Base-by-base conservation (phyloP, 176 grass and related monocot genomes). In the Carex scoparia region DNA sequence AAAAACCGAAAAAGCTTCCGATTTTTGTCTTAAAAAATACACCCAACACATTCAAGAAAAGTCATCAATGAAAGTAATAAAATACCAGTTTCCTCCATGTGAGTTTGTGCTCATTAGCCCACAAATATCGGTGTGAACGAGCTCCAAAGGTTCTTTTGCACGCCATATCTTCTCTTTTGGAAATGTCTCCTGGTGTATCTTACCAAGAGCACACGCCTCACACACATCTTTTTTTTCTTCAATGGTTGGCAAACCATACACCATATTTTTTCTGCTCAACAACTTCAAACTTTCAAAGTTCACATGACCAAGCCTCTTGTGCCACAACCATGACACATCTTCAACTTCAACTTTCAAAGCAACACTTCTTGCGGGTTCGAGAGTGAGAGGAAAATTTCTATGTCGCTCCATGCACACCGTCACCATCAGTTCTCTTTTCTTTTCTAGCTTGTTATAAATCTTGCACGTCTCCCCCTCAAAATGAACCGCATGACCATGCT, bases 231-330 rank as follows among this genome's bases (percentile, higher is more conserved):
- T 15, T 7, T 65, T 53, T 16, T n/a, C n/a, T 5, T 80, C 60
- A 38, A 81, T 86, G 11, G 23, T 10, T 37, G 28, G 23, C 0
- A 58, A 19, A 4, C 61, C 74, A 86, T 44, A 30, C 10, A 79
- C 12, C 56, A 67, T 79, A 65, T 79, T 30, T 2, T 76, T 62
- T 44, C 16, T 19, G 65, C 42, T 40, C 54, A 62, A 63, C 16
- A 75, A 61, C 5, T 74, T 85, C 0, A 85, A 28, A 14, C 81
- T 79, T 23, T 38, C 4, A 33, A 69, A 85, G 38, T 85, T 85
- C 11, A 85, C 51, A 48, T 79, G 71, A 0, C 56, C 19, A 14
- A 78, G 10, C 27, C 37, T 66, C 4, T 66, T 79, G 4, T 66
- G 33, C 57, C 71, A 86, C 5, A 79, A 56, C 4, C 30, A 62